Evolutionary conservation across 352 stramenopile genomes (phyloP).

Genomic region (Aphanomyces invadans): DNA sequence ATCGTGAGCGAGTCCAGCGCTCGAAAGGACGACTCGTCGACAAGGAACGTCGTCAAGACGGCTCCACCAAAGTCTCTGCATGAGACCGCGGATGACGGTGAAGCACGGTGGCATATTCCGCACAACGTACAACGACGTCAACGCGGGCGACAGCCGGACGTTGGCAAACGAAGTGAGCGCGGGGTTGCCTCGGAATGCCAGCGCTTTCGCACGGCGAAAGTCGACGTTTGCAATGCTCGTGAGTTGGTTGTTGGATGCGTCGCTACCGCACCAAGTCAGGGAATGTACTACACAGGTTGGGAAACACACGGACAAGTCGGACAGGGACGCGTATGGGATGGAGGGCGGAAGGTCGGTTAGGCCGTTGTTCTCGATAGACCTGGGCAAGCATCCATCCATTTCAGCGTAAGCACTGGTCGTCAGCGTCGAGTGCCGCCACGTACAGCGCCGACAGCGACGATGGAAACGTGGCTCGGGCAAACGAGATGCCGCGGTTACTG

Average conservation of each 20-base stretch:
- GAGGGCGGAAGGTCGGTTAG: background rate
- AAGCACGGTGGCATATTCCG: background rate
- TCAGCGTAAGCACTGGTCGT: too few species aligned
- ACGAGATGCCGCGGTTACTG: conserved; percentile 2
- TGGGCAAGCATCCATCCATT: too few species aligned
- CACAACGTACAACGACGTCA: conserved; percentile 10
- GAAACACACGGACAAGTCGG: conserved; percentile 13
- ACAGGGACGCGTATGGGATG: conserved; percentile 8
- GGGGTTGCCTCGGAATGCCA: background rate
- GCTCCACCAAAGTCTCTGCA: background rate
- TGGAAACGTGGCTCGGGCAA: background rate
- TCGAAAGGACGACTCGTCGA: conserved; percentile 9
- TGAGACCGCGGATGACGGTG: background rate
- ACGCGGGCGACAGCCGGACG: background rate
- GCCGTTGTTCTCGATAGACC: background rate
- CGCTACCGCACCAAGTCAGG: too few species aligned
- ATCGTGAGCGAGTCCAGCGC: background rate
- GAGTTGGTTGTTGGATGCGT: conserved; percentile 9
- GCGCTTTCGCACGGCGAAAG: background rate
- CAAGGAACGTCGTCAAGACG: conserved; percentile 13
- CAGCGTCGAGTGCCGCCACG: too few species aligned
- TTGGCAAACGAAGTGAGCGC: conserved; percentile 3
- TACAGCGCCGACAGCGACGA: conserved; percentile 2
- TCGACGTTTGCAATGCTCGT: conserved; percentile 13
- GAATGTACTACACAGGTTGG: too few species aligned